Evolutionary conservation across 192 early-diverging fungal species (phyloP).

Genomic region (Coemansia sp.): DNA sequence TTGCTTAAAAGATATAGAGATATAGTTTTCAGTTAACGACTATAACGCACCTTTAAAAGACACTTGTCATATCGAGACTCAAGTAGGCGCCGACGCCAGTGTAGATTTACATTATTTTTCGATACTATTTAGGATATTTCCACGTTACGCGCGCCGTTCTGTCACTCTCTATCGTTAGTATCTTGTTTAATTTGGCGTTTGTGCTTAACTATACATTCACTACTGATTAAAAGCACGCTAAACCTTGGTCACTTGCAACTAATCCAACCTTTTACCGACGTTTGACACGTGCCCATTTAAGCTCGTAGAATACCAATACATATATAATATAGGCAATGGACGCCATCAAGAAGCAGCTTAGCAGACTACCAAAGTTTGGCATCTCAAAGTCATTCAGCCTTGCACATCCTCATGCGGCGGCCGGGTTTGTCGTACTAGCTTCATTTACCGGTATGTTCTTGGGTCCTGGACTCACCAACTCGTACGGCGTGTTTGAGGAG

Average conservation of each 20-base stretch:
- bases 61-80: background rate
- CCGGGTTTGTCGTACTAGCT: conserved; percentile 35
- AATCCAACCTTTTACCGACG: background rate
- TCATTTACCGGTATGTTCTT: conserved; percentile 53
- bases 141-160: background rate
- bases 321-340: conserved; percentile 2
- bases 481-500: conserved; percentile 53
- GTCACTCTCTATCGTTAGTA: background rate
- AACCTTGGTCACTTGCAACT: background rate
- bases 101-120: background rate
- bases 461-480: conserved; percentile 49
- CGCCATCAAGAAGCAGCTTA: conserved; percentile 5
- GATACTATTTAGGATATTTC: background rate
- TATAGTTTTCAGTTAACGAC: background rate
- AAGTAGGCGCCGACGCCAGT: background rate
- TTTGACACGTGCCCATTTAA: background rate
- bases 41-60: conserved; percentile 3
- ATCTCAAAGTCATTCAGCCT: conserved; percentile 40
- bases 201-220: background rate
- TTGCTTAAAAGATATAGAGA: background rate
- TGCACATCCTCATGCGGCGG: conserved; percentile 34
- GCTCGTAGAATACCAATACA: background rate
- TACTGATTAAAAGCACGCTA: background rate
- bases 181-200: background rate
- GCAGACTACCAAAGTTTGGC: conserved; percentile 42